Evolutionary conservation across 495 filamentous ascomycete species (phyloP).

Genomic region (Copromyces sp.): DNA sequence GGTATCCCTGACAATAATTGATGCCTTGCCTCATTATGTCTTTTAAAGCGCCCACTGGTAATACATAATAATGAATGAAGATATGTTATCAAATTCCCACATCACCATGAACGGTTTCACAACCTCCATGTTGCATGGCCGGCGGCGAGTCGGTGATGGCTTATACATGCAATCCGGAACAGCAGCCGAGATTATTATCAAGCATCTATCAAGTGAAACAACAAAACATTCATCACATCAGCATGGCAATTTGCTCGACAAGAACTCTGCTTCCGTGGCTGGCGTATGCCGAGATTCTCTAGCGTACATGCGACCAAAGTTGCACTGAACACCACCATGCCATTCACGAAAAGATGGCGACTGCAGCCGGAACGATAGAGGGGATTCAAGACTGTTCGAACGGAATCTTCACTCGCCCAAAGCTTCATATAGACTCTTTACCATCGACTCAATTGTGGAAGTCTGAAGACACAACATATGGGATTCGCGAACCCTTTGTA

Average conservation of each 20-base stretch:
- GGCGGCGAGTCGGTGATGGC: background rate
- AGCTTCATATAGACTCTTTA: background rate
- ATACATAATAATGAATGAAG: background rate
- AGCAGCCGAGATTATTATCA: background rate
- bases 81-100: background rate
- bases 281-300: background rate
- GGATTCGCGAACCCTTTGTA: background rate
- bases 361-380: background rate
- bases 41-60: background rate
- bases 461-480: background rate
- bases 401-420: background rate
- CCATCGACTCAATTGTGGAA: background rate
- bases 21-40: background rate
- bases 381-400: background rate
- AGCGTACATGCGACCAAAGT: background rate
- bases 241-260: background rate
- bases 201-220: background rate
- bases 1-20: background rate
- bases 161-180: background rate
- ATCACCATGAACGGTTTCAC: background rate
- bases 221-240: background rate
- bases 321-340: background rate
- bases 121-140: background rate
- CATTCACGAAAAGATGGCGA: background rate
- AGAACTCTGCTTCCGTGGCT: background rate